These are phyloP conservation scores for Neurospora tetrasperma DNA, from an alignment of 495 filamentous ascomycete species.

Conservation along the genomic window DNA sequence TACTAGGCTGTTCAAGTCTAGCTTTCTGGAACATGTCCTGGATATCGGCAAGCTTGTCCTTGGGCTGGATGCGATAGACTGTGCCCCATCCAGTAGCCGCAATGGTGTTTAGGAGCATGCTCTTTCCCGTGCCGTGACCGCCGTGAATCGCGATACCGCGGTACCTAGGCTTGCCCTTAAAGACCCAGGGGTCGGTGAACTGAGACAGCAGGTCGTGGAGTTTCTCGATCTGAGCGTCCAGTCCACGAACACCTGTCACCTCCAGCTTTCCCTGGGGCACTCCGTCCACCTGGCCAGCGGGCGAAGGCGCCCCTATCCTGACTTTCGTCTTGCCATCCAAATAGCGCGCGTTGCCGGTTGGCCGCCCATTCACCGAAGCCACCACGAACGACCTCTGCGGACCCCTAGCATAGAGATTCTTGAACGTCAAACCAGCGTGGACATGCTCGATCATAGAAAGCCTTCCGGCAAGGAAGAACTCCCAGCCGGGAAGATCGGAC, in stretches of 20 bases:
- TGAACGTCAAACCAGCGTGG: slow-evolving; percentile 39
- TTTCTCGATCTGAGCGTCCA: slow-evolving; percentile 49
- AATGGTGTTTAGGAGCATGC: slow-evolving; percentile 56
- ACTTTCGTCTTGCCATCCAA: slow-evolving; percentile 27
- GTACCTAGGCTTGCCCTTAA: slow-evolving; percentile 26
- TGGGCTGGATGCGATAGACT: slow-evolving; percentile 48
- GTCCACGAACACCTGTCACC: slow-evolving; percentile 47
- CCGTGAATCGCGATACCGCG: slow-evolving; percentile 67
- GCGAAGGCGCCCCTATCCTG: slow-evolving; percentile 17
- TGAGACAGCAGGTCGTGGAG: slow-evolving; percentile 57
- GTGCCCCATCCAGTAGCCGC: slow-evolving; percentile 57
- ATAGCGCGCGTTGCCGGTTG: slow-evolving; percentile 28
- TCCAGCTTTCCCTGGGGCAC: slow-evolving; percentile 25
- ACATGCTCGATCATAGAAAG: slow-evolving; percentile 37
- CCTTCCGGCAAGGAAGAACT: slow-evolving; percentile 17
- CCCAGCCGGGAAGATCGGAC: slow-evolving; percentile 20
- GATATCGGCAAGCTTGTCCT: slow-evolving; percentile 48
- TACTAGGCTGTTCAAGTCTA: slow-evolving; percentile 58
- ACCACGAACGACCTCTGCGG: slow-evolving; percentile 37
- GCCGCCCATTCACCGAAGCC: slow-evolving; percentile 34
- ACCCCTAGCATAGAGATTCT: slow-evolving; percentile 33
- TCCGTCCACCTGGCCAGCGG: slow-evolving; percentile 2
- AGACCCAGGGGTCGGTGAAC: slow-evolving; percentile 33
- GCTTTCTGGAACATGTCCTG: slow-evolving; percentile 65
- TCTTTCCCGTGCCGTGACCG: slow-evolving; percentile 75